These are phyloP conservation scores for Cryptococcus sp. DNA, from an alignment of 1,284 basidiomycete genomes.

Conservation along the genomic window DNA sequence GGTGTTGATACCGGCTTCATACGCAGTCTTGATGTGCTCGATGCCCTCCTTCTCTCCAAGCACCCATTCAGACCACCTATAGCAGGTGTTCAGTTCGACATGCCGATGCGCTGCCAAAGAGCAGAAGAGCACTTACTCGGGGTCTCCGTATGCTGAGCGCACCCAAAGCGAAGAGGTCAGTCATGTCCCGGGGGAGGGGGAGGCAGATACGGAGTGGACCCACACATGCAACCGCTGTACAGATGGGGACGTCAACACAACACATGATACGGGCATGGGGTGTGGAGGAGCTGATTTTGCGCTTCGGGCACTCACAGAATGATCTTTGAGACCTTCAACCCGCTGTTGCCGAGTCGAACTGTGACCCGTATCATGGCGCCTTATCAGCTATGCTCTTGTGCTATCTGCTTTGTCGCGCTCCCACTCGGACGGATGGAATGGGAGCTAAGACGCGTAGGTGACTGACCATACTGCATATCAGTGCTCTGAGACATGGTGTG, in stretches of 20 bases:
- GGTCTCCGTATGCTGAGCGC: conserved; percentile 10
- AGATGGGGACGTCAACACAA: background rate
- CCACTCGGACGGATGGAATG: too few relatives aligned
- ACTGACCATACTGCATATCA: conserved; percentile 12
- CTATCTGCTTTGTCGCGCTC: too few relatives aligned
- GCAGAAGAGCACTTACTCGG: conserved; percentile 6
- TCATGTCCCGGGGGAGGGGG: background rate
- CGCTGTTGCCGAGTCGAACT: conserved; percentile 40
- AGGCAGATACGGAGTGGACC: background rate
- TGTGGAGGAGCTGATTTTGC: too few relatives aligned
- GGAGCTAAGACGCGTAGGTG: background rate
- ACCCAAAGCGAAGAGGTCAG: background rate
- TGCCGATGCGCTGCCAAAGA: too few relatives aligned
- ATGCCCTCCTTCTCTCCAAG: conserved; percentile 40
- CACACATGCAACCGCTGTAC: conserved; percentile 22
- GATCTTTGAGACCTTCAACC: conserved; percentile 41
- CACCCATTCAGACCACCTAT: conserved; percentile 33
- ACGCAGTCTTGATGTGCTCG: conserved; percentile 46
- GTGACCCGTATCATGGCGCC: background rate
- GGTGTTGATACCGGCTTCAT: conserved; percentile 40
- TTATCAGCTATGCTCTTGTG: background rate
- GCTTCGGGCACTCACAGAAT: conserved; percentile 30
- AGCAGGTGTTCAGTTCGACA: background rate
- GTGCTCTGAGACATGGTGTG: background rate
- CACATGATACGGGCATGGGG: too few relatives aligned